Evolutionary conservation across 2,329 filamentous ascomycete species (phyloP), one percentile per base, ranked within the genome.

Genomic region (Periglandula ipomoeae): DNA sequence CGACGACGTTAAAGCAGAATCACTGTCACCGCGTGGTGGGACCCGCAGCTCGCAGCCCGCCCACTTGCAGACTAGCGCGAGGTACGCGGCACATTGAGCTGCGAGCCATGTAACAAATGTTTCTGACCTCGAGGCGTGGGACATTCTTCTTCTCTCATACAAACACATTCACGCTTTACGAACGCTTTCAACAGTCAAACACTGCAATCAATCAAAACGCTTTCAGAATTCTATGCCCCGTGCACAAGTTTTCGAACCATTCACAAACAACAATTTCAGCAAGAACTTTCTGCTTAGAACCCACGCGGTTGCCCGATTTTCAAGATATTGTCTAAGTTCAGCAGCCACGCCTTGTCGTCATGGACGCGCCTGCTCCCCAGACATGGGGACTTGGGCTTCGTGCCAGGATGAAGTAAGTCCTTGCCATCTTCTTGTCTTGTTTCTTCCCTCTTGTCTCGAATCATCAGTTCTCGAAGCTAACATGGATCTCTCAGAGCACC

Each of bases 291-390:
- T 46, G 40, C 26, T 9, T 22, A 19, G 37, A 42, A 22, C 23
- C 46, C 46, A 49, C 50, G 50, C 50, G 43, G 38, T 43, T 49
- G 43, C 47, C 50, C 47, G 5, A 27, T 27, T 49, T 46, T 46
- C 46, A 32, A 41, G 43, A 38, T 42, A 46, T 26, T 34, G 39
- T 43, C 44, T 52, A 26, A 39, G 23, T 27, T 30, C 47, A 46
- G 47, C 50, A 49, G 23, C 41, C 50, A 40, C 47, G 39, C 27
- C 26, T 46, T 41, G 45, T 27, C 43, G 48, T 47, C 46, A 56
- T 56, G 54, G 52, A 55, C 53, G 52, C 27, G 38, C 48, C 44
- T 39, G 38, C 51, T 44, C 51, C 39, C 53, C 53, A 51, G 48
- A 20, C 37, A 34, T 52, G 53, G 54, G 54, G 45, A 37, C 38